These are phyloP conservation scores for Boletus tylopilopsis DNA, from an alignment of 768 basidiomycete species.

Conservation along the genomic window DNA sequence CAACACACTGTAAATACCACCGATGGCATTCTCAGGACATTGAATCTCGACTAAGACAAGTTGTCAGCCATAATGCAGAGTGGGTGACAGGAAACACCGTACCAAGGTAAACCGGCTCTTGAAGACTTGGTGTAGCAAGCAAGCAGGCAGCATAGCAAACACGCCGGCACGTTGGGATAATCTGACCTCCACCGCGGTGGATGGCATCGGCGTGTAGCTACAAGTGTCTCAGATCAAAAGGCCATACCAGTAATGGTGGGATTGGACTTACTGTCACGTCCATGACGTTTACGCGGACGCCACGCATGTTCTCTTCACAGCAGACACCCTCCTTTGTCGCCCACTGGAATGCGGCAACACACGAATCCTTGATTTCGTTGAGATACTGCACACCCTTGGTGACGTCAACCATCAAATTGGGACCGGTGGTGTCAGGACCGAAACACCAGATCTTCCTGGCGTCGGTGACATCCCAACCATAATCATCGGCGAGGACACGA, in stretches of 20 bases:
- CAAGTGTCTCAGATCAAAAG: background rate
- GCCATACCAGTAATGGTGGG: background rate
- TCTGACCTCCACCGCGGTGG: slow-evolving; percentile 98
- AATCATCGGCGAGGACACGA: slow-evolving; percentile 92
- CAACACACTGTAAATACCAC: slow-evolving; percentile 91
- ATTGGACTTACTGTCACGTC: slow-evolving; percentile 79
- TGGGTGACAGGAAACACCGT: slow-evolving; percentile 13
- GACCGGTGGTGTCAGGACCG: slow-evolving; percentile 96
- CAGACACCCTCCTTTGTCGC: slow-evolving; percentile 97
- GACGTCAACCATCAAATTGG: slow-evolving; percentile 95
- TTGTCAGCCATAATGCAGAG: slow-evolving; percentile 10
- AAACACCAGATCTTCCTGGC: slow-evolving; percentile 99
- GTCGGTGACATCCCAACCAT: slow-evolving; percentile 98
- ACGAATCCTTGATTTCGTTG: slow-evolving; percentile 99
- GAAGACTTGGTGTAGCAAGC: slow-evolving; percentile 85
- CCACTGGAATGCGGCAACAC: slow-evolving; percentile 99
- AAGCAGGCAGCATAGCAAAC: slow-evolving; percentile 94
- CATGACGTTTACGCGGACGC: slow-evolving; percentile 91
- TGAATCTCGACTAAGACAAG: slow-evolving; percentile 84
- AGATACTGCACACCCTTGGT: slow-evolving; percentile 99
- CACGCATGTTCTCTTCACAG: slow-evolving; percentile 98
- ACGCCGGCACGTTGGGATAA: slow-evolving; percentile 96
- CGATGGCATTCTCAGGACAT: slow-evolving; percentile 95
- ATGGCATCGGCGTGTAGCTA: slow-evolving; percentile 98
- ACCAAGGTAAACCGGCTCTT: slow-evolving; percentile 96